Evolutionary conservation across 2,329 filamentous ascomycete species (phyloP), one percentile per base, ranked within the genome.

Genomic region (Alternaria sp.): DNA sequence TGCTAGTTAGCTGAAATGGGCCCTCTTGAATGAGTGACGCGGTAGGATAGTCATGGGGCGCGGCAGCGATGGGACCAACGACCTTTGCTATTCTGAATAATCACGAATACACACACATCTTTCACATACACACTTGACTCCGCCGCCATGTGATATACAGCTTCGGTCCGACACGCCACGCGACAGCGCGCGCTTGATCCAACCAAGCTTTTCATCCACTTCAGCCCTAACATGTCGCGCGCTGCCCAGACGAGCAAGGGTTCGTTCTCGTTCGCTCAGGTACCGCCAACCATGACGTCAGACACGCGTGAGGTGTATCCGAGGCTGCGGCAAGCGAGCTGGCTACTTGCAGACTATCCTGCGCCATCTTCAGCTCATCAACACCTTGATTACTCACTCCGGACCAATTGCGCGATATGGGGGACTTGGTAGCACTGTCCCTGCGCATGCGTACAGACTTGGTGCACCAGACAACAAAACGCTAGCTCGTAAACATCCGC

Each of bases 101-200:
- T 61, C 51, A 67, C 51, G 60, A 67, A 68, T 61, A 56, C 54
- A 62, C 60, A 56, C 54, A 62, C 26, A 53, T 3, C 29, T 40
- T 59, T 53, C 52, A 54, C 40, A 36, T 36, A 51, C 28, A 31
- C 17, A 21, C 21, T 14, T 2, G 17, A 17, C 17, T 17, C 17
- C 17, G 17, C 29, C 10, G n/a, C 14, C 23, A 31, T 17, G 14
- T 39, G 31, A 28, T 11, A 24, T 42, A 34, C 37, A 14, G 40
- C 17, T 45, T 29, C 28, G 36, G 39, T 26, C 40, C 46, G n/a
- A 37, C 24, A 33, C 34, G 36, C 31, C 44, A 34, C 24, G 34
- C 31, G 24, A 39, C n/a, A 44, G 54, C 17, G 24, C 39, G 23
- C 42, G 31, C 54, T 45, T 51, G 45, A 34, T 39, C 24, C 6